Evolutionary conservation across 2,329 filamentous ascomycete species (phyloP).

Genomic region (Teratosphaeria nubilosa): DNA sequence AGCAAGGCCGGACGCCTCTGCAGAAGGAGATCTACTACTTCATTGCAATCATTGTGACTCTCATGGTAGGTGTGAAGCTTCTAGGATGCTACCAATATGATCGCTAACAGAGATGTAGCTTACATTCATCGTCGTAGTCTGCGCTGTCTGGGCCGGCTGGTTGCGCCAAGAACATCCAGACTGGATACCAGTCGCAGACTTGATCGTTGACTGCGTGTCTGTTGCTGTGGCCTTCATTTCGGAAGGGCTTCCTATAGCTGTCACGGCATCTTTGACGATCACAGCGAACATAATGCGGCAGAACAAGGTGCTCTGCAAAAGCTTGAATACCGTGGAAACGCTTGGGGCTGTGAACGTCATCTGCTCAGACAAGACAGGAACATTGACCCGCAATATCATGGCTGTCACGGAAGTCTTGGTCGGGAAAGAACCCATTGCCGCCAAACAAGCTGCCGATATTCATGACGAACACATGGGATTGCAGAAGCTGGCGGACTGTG

Average conservation of each 20-base stretch:
- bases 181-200: slow-evolving; percentile 61
- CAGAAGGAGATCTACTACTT: slow-evolving; percentile 66
- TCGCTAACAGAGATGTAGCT: neutral
- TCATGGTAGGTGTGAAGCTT: slow-evolving; percentile 24
- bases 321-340: slow-evolving; percentile 62
- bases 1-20: slow-evolving; percentile 56
- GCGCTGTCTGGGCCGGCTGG: slow-evolving; percentile 51
- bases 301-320: slow-evolving; percentile 71
- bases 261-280: slow-evolving; percentile 60
- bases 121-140: neutral
- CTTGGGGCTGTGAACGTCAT: slow-evolving; percentile 56
- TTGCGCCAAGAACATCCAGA: slow-evolving; percentile 54
- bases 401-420: slow-evolving; percentile 59
- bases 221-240: slow-evolving; percentile 69
- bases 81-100: neutral
- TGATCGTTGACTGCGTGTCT: slow-evolving; percentile 62
- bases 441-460: slow-evolving; percentile 39
- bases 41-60: slow-evolving; percentile 56
- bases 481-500: slow-evolving; percentile 49
- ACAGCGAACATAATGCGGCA: slow-evolving; percentile 66
- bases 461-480: slow-evolving; percentile 31
- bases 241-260: slow-evolving; percentile 60
- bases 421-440: slow-evolving; percentile 40
- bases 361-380: slow-evolving; percentile 62
- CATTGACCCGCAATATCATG: slow-evolving; percentile 53